A percentile compares a stretch with the other conserved stretches of the same genome.
Conservation (phyloP, 2,329 filamentous ascomycete genomes). For the Nigrospora osmanthi region DNA sequence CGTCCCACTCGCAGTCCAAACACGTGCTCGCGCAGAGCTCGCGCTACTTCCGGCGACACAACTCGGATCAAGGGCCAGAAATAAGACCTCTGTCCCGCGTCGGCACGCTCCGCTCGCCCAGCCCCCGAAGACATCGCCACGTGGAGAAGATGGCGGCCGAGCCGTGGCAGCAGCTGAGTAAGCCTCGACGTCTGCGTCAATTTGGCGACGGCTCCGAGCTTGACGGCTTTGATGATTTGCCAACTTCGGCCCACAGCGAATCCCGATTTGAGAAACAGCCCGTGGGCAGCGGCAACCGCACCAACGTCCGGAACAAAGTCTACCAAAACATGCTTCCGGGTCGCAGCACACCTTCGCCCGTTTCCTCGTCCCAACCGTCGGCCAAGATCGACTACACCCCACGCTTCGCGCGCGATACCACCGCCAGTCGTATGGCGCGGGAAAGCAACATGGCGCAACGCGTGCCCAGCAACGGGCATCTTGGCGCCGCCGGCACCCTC, state of each 20-base stretch:
- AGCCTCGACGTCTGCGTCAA: conserved; percentile 60
- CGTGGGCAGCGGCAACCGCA: conserved; percentile 59
- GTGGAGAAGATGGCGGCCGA: conserved; percentile 32
- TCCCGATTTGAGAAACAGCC: conserved; percentile 78
- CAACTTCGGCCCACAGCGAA: conserved; percentile 76
- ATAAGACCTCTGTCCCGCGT: conserved; percentile 48
- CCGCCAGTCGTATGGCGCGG: conserved; percentile 56
- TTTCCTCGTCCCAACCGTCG: conserved; percentile 38
- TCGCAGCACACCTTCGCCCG: conserved; percentile 43
- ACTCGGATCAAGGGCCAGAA: conserved; percentile 60
- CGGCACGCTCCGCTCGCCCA: conserved; percentile 53
- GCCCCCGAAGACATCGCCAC: conserved; percentile 41
- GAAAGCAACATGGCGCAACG: conserved; percentile 56
- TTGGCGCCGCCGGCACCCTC: conserved; percentile 34
- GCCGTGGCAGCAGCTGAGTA: conserved; percentile 62
- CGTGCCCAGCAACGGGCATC: conserved; percentile 42
- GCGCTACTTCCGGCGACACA: conserved; percentile 69
- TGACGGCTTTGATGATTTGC: conserved; percentile 89
- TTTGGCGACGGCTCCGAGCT: conserved; percentile 93
- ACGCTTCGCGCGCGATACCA: conserved; percentile 57
- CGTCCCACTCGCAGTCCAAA: conserved; percentile 66
- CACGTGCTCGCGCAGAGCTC: conserved; percentile 66
- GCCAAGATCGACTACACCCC: conserved; percentile 47
- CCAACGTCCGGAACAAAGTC: conserved; percentile 47
- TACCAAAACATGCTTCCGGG: conserved; percentile 49